Conservation (phyloP, 345 rosid genomes). For the Arabidopsis suecica region DNA sequence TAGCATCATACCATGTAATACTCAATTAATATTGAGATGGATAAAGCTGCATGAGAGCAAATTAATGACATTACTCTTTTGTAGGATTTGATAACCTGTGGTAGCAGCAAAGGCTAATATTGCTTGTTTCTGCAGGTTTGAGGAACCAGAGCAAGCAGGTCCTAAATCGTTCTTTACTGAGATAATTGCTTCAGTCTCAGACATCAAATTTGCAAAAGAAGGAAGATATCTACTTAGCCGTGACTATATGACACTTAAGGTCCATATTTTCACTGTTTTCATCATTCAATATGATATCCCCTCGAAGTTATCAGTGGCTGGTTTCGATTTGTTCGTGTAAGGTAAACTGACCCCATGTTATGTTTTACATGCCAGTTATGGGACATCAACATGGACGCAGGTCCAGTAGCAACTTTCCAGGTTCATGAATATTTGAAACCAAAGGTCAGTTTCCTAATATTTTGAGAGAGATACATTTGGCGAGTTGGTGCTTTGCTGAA, state of each 20-base stretch:
- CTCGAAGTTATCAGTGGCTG: slow-evolving; percentile 5
- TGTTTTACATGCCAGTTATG: slow-evolving; percentile 59
- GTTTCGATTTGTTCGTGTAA: neutral
- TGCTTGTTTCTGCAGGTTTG: slow-evolving; percentile 61
- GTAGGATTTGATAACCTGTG: slow-evolving; percentile 6
- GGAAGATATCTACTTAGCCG: slow-evolving; percentile 92
- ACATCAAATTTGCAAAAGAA: slow-evolving; percentile 85
- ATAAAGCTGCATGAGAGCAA: slow-evolving; percentile 1
- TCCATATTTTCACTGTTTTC: slow-evolving; percentile 31
- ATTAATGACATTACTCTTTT: neutral
- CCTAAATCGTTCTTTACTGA: slow-evolving; percentile 93
- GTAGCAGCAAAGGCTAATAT: slow-evolving; percentile 27
- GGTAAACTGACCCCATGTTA: slow-evolving; percentile 15
- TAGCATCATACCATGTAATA: neutral
- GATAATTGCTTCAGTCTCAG: slow-evolving; percentile 97
- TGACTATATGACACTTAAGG: slow-evolving; percentile 98
- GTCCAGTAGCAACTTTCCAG: slow-evolving; percentile 92
- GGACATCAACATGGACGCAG: slow-evolving; percentile 98
- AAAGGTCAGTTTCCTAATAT: slow-evolving; percentile 56
- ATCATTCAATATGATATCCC: slow-evolving; percentile 1
- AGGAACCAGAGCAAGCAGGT: slow-evolving; percentile 77
- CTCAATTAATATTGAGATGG: neutral
- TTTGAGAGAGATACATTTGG: slow-evolving; percentile 34
- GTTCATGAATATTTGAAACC: slow-evolving; percentile 96
- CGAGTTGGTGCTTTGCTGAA: slow-evolving; percentile 21